Conservation (phyloP, 441 rosid species). For the Oxalis stricta region DNA sequence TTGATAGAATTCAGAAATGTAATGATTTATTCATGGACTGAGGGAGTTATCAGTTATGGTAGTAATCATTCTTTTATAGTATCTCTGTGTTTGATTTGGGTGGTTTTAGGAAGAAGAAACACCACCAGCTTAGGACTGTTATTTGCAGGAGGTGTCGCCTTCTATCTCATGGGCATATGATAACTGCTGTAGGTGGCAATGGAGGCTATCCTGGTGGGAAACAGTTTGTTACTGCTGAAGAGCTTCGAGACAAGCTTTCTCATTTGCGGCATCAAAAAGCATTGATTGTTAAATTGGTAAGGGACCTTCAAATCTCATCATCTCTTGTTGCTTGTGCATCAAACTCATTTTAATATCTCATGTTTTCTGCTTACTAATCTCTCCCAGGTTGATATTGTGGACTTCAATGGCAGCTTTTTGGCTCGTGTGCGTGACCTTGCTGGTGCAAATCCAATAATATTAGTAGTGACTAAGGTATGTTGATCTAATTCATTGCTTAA, state of each 20-base stretch:
- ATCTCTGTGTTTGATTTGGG: neutral
- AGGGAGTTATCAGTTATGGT: neutral
- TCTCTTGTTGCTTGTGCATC: neutral
- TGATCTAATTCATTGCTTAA: constrained; percentile 2
- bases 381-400: constrained; percentile 83
- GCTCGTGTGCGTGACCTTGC: constrained; percentile 83
- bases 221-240: constrained; percentile 82
- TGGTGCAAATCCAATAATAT: constrained; percentile 86
- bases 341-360: neutral
- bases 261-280: constrained; percentile 72
- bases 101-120: constrained; percentile 76
- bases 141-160: constrained; percentile 87
- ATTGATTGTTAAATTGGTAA: constrained; percentile 70
- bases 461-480: constrained; percentile 79
- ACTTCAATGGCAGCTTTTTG: constrained; percentile 88
- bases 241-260: constrained; percentile 79
- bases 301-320: neutral
- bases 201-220: constrained; percentile 92
- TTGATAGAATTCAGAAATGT: neutral
- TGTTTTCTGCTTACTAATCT: neutral
- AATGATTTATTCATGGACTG: no score
- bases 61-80: neutral
- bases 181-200: constrained; percentile 95
- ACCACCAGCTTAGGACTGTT: constrained; percentile 74
- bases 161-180: constrained; percentile 90